These are phyloP conservation scores for Pueraria montana DNA, from an alignment of 306 rosid genomes.

Conservation along the genomic window DNA sequence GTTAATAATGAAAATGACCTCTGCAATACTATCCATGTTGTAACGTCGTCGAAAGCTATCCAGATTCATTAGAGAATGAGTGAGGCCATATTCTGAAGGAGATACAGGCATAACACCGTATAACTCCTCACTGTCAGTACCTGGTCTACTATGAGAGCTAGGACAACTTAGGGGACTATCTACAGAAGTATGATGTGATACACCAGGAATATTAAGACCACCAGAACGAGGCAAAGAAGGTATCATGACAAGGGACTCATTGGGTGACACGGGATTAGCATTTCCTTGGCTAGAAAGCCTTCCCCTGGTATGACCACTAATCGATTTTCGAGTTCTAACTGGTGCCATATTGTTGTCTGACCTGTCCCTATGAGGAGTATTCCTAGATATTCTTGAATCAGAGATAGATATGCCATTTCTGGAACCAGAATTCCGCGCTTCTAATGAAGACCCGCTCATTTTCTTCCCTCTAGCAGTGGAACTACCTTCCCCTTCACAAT, in stretches of 20 bases:
- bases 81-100: slow-evolving; percentile 63
- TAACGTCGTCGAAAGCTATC: slow-evolving; percentile 68
- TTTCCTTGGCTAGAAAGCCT: slow-evolving; percentile 70
- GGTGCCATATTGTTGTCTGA: slow-evolving; percentile 57
- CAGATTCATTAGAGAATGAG: slow-evolving; percentile 66
- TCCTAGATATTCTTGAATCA: slow-evolving; percentile 75
- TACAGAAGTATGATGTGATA: slow-evolving; percentile 54
- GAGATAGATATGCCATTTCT: slow-evolving; percentile 75
- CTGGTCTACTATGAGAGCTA: slow-evolving; percentile 62
- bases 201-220: slow-evolving; percentile 58
- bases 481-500: slow-evolving; percentile 88
- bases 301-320: slow-evolving; percentile 61
- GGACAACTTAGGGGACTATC: slow-evolving; percentile 60
- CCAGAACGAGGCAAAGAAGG: slow-evolving; percentile 64
- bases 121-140: slow-evolving; percentile 62
- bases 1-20: slow-evolving; percentile 62
- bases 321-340: slow-evolving; percentile 69
- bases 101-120: slow-evolving; percentile 59
- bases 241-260: slow-evolving; percentile 51
- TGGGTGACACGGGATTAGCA: slow-evolving; percentile 56
- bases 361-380: slow-evolving; percentile 65
- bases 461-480: slow-evolving; percentile 81
- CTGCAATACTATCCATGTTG: slow-evolving; percentile 91
- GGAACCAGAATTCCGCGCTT: slow-evolving; percentile 61
- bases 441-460: slow-evolving; percentile 65